A percentile compares a stretch with the other conserved stretches of the same genome.
Evolutionary conservation across 371 early-diverging fungal species (phyloP).

Genomic region (Lichtheimia ornata): DNA sequence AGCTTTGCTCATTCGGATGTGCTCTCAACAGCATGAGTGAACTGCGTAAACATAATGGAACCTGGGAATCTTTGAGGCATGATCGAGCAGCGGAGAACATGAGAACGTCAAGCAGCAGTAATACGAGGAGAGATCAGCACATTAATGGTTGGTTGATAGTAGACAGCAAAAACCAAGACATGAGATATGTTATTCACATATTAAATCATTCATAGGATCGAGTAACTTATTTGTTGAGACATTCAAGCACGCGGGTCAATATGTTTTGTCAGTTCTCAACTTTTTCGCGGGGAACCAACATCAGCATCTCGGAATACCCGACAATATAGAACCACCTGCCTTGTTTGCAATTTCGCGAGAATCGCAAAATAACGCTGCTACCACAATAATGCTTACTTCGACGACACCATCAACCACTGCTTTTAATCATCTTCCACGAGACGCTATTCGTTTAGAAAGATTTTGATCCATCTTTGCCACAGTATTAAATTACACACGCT

Average conservation of each 20-base stretch:
- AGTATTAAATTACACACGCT: background rate
- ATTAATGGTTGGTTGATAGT: background rate
- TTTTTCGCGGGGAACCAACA: no score
- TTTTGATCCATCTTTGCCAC: constrained; percentile 20
- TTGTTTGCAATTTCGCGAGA: constrained; percentile 5
- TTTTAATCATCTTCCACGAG: constrained; percentile 35
- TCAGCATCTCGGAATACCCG: no score
- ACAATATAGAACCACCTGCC: constrained; percentile 9
- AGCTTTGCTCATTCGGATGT: constrained; percentile 34
- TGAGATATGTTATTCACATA: background rate
- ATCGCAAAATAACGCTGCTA: constrained; percentile 3
- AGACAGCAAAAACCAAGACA: background rate
- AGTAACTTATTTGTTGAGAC: background rate
- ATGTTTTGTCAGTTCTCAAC: background rate
- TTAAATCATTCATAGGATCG: background rate
- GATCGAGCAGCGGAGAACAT: no score
- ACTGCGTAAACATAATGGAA: constrained; percentile 11
- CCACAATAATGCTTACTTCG: constrained; percentile 7
- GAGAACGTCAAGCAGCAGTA: background rate
- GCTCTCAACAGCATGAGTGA: constrained; percentile 14
- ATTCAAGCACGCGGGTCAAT: constrained; percentile 7
- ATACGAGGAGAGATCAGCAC: background rate
- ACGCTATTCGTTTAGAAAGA: constrained; percentile 35
- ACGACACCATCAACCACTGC: constrained; percentile 24
- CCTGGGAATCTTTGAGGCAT: background rate